These are phyloP conservation scores for Suillus bovinus DNA, from an alignment of 768 basidiomycete genomes.

Conservation along the genomic window DNA sequence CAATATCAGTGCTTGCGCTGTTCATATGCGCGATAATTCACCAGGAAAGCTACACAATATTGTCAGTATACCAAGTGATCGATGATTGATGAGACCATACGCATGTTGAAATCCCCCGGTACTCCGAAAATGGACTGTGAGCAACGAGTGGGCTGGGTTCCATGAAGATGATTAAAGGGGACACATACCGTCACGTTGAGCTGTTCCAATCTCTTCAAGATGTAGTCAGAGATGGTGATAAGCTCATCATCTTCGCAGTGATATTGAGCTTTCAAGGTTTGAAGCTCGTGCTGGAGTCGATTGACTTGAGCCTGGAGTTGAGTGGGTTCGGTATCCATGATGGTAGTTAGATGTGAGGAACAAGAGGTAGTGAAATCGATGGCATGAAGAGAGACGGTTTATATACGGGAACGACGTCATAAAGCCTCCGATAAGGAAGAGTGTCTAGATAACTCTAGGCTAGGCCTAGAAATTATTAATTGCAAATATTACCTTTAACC, in stretches of 20 bases:
- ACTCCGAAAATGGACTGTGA: slow-evolving; percentile 77
- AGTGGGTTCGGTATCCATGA: slow-evolving; percentile 17
- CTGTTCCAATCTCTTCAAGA: slow-evolving; percentile 62
- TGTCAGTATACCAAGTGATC: slow-evolving; percentile 6
- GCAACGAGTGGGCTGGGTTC: slow-evolving; percentile 2
- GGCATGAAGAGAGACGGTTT: background rate
- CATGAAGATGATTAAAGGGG: background rate
- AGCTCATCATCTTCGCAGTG: slow-evolving; percentile 34
- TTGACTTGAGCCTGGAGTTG: slow-evolving; percentile 45
- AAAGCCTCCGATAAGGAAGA: background rate
- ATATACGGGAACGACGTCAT: background rate
- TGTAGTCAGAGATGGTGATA: slow-evolving; percentile 58
- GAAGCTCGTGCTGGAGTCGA: slow-evolving; percentile 48
- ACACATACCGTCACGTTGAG: slow-evolving; percentile 58
- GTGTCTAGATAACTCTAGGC: no score
- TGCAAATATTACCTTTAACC: no score
- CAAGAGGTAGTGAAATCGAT: background rate
- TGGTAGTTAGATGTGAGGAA: slow-evolving; percentile 2
- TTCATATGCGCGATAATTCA: slow-evolving; percentile 13
- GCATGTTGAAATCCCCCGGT: slow-evolving; percentile 87
- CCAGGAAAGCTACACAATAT: slow-evolving; percentile 25
- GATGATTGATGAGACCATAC: slow-evolving; percentile 21
- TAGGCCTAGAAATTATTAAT: no score
- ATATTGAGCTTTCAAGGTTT: slow-evolving; percentile 35
- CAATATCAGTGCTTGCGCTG: background rate